Percentiles rank a stretch among this genome's conserved stretches.
Evolutionary conservation across 2,329 filamentous ascomycete genomes (phyloP).

Genomic region (Bipolaris oryzae): DNA sequence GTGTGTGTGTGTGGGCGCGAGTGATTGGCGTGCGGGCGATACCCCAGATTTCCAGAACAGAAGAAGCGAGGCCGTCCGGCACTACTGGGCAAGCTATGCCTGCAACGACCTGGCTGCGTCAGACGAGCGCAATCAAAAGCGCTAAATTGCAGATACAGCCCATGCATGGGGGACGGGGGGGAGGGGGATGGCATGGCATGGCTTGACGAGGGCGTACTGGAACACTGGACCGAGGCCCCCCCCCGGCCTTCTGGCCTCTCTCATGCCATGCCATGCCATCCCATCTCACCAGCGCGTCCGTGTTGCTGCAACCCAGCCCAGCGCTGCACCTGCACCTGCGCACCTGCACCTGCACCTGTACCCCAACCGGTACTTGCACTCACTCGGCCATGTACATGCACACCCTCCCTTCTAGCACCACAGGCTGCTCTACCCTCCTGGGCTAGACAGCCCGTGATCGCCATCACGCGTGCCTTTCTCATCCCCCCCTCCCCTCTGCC

Average conservation of each 20-base stretch:
- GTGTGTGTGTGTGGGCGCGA: not conserved
- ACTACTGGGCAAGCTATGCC: conserved; percentile 26
- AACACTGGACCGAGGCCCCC: conserved; percentile 23
- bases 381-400: not conserved
- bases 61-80: conserved; percentile 25
- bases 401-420: not conserved
- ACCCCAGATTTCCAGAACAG: conserved; percentile 43
- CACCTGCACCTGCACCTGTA: no score
- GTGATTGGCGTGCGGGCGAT: conserved; percentile 36
- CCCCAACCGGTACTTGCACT: not conserved
- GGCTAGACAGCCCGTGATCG: conserved; percentile 36
- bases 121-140: conserved; percentile 34
- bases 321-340: no score
- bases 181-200: no score
- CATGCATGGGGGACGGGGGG: conserved; percentile 9
- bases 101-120: conserved; percentile 16
- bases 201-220: no score
- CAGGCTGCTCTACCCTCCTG: conserved; percentile 18
- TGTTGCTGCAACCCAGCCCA: not conserved
- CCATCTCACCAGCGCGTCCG: not conserved
- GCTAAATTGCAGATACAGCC: conserved; percentile 23
- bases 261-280: no score
- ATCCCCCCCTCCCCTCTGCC: not conserved
- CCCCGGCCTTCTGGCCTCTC: no score
- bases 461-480: conserved; percentile 35